Evolutionary conservation across 306 rosid genomes (phyloP).

Genomic region (Fagus sylvatica): DNA sequence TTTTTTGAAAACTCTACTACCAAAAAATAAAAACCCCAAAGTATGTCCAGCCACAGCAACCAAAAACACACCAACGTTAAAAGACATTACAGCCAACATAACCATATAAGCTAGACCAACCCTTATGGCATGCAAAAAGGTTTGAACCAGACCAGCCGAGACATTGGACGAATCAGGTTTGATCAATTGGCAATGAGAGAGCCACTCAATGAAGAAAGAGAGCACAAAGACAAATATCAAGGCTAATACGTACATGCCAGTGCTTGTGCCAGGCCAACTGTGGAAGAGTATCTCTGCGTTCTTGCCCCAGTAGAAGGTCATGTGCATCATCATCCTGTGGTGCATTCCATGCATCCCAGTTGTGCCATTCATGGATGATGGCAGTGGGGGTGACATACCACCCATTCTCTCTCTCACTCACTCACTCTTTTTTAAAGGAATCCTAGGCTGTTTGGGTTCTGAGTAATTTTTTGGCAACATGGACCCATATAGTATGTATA

Average conservation of each 20-base stretch:
- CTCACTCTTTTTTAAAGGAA: neutral
- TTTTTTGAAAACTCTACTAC: conserved; percentile 43
- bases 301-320: conserved; percentile 89
- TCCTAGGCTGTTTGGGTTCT: neutral
- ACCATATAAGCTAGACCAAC: conserved; percentile 64
- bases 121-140: conserved; percentile 48
- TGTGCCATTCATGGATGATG: conserved; percentile 23
- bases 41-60: conserved; percentile 68
- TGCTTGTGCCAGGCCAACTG: conserved; percentile 59
- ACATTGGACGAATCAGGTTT: conserved; percentile 39
- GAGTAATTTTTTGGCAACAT: too few species aligned
- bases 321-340: conserved; percentile 60
- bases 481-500: too few species aligned
- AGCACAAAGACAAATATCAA: conserved; percentile 53
- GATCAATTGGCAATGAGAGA: conserved; percentile 46
- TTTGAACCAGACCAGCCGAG: conserved; percentile 49
- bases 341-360: conserved; percentile 12
- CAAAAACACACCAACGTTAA: conserved; percentile 70
- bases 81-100: conserved; percentile 87
- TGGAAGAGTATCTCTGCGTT: conserved; percentile 54
- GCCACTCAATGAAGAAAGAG: conserved; percentile 51
- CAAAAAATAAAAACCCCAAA: conserved; percentile 59
- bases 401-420: conserved; percentile 14
- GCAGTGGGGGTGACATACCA: conserved; percentile 14
- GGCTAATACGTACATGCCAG: conserved; percentile 61